Conservation (phyloP, 1,139 yeast species). For the Debaryomyces sp. region DNA sequence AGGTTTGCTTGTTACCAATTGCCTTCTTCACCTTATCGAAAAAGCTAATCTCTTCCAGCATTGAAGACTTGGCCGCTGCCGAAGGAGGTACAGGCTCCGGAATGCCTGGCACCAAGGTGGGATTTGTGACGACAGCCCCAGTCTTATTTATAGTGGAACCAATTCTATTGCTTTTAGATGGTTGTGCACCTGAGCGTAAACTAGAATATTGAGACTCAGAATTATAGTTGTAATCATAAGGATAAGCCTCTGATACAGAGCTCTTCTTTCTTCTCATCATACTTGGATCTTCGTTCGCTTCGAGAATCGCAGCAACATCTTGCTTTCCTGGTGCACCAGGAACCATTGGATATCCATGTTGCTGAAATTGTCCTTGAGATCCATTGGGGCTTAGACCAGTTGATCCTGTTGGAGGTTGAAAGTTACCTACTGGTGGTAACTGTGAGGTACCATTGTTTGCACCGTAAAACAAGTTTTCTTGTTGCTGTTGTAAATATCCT, state of each 20-base stretch:
- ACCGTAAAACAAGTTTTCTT: constrained; percentile 25
- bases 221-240: constrained; percentile 37
- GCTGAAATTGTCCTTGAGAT: constrained; percentile 15
- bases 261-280: constrained; percentile 27
- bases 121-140: constrained; percentile 38
- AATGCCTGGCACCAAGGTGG: constrained; percentile 79
- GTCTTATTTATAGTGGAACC: constrained; percentile 20
- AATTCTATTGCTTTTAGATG: constrained; percentile 32
- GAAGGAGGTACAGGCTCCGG: constrained; percentile 85
- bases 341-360: constrained; percentile 5
- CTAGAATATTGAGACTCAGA: constrained; percentile 59
- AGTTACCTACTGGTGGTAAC: constrained; percentile 94
- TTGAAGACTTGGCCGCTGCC: constrained; percentile 50
- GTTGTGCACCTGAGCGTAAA: constrained; percentile 42
- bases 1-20: constrained; percentile 86
- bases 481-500: constrained; percentile 18
- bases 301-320: constrained; percentile 16
- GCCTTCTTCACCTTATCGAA: constrained; percentile 92
- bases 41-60: constrained; percentile 83
- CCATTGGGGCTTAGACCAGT: constrained; percentile 33
- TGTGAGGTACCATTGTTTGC: constrained; percentile 43
- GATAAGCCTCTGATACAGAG: constrained; percentile 32
- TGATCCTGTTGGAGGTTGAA: constrained; percentile 72
- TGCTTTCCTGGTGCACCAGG: constrained; percentile 14
- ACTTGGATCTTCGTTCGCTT: constrained; percentile 13